Evolutionary conservation across 225 moss, liverwort and hornwort species (phyloP), one percentile per base, ranked within the genome.

Genomic region (Asterella californica): DNA sequence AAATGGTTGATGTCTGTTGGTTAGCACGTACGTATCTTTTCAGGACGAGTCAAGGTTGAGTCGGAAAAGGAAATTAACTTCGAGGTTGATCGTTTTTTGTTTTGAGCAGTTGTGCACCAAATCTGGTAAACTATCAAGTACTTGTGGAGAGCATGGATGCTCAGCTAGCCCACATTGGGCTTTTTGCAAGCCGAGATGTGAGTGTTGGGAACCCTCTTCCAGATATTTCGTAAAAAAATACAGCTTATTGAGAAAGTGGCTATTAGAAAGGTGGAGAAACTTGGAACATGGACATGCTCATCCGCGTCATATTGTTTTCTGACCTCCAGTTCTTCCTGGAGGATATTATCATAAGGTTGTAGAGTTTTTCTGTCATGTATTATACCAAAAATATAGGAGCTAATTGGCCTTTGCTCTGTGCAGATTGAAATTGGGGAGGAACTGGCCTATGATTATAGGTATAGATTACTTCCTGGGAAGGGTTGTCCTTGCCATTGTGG

Each of bases 181-280:
- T 99, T 80, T 99, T 93, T 84, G 93, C 97, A 82, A 91, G 95
- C 84, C 91, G 92, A 54, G 93, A 99, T 90, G 96, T 97, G 88
- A 90, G 96, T 88, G n/a, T 38, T 34, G 24, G 18, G 14, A 53
- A 72, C 18, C n/a, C 2, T 49, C 17, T 42, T 42, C 42, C 4
- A 42, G 42, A 42, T 42, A 42, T 7, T 42, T 42, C 42, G 42
- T 42, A 42, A 42, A 7, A 7, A 42, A 3, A 2, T 42, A 42
- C 4, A 42, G 42, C 42, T 42, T 42, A 42, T 42, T 42, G 3
- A 42, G 7, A 42, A 42, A 7, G 3, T 42, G 7, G 7, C 52
- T 12, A 52, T 11, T 52, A 52, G 52, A 10, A 4, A 12, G 7
- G 12, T 52, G 4, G 52, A 52, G 52, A 14, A 27, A 25, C n/a